Evolutionary conservation across 2,329 filamentous ascomycete genomes (phyloP).

Genomic region (Penicillium verrucosum): DNA sequence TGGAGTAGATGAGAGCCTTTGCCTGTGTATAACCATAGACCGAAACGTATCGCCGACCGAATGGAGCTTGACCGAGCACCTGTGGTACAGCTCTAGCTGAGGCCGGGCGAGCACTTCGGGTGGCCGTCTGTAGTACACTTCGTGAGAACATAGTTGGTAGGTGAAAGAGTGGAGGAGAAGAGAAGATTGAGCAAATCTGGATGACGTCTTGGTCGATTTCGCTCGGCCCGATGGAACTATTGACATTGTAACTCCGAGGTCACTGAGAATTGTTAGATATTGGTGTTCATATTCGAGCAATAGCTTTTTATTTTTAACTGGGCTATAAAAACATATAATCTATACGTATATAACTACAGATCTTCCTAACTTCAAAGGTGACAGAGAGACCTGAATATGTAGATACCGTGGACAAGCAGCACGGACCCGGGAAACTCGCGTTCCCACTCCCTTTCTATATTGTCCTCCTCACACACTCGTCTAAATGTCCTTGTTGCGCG

Average conservation of each 20-base stretch:
- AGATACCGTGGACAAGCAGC: slow-evolving; percentile 1
- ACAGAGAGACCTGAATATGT: neutral
- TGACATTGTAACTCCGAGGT: neutral
- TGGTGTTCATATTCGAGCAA: neutral
- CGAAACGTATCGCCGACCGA: slow-evolving; percentile 40
- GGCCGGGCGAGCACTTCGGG: slow-evolving; percentile 12
- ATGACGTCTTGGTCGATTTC: slow-evolving; percentile 17
- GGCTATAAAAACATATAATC: neutral
- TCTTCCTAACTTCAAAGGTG: neutral
- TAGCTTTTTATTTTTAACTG: neutral
- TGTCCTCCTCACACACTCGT: slow-evolving; percentile 1
- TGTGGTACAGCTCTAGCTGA: slow-evolving; percentile 9
- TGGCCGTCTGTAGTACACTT: slow-evolving; percentile 22
- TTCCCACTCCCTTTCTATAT: slow-evolving; percentile 6
- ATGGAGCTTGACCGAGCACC: slow-evolving; percentile 11
- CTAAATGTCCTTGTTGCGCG: slow-evolving; percentile 46
- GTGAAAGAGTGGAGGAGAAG: neutral
- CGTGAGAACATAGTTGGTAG: slow-evolving; percentile 30
- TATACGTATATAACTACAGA: neutral
- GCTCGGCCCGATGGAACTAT: slow-evolving; percentile 17
- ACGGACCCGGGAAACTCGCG: slow-evolving; percentile 15
- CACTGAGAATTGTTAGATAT: neutral
- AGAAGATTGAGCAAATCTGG: slow-evolving; percentile 2
- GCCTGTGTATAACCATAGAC: slow-evolving; percentile 51
- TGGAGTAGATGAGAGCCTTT: slow-evolving; percentile 48